Conservation (phyloP, 106 monocot genomes). For the Phalaenopsis aphrodite region DNA sequence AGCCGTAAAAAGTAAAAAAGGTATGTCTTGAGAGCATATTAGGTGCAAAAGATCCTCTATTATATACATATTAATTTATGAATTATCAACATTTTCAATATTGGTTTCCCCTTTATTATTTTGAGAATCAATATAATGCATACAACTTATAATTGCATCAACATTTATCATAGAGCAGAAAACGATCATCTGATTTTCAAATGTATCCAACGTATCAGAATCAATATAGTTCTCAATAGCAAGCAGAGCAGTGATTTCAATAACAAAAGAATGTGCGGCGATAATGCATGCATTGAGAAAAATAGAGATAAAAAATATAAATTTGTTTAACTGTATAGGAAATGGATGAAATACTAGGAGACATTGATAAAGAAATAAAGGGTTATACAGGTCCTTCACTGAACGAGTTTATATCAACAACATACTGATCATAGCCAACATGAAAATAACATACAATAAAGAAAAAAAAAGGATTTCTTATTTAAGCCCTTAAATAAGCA, state of each 20-base stretch:
- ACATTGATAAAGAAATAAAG: not conserved
- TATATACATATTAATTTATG: slow-evolving; percentile 45
- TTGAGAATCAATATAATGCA: not conserved
- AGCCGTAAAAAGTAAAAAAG: slow-evolving; percentile 1
- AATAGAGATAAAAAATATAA: not conserved
- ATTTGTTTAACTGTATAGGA: not conserved
- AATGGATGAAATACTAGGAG: not conserved
- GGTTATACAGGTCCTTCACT: not conserved
- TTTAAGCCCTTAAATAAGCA: too few relatives aligned
- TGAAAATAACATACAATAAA: slow-evolving; percentile 4
- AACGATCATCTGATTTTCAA: slow-evolving; percentile 1
- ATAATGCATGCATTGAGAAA: not conserved
- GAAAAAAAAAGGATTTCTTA: too few relatives aligned
- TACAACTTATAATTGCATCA: not conserved
- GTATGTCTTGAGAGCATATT: slow-evolving; percentile 16
- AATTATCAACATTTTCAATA: slow-evolving; percentile 12
- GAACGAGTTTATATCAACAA: not conserved
- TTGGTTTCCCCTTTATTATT: slow-evolving; percentile 9
- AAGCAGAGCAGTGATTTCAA: not conserved
- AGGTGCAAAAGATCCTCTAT: slow-evolving; percentile 63
- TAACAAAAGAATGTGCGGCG: not conserved
- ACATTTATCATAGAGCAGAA: not conserved
- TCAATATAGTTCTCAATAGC: not conserved
- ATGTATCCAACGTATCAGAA: slow-evolving; percentile 5
- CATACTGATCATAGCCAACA: not conserved